A percentile compares a stretch with the other conserved stretches of the same genome.
Evolutionary conservation across 306 rosid species (phyloP).

Genomic region (Argentina anserina): DNA sequence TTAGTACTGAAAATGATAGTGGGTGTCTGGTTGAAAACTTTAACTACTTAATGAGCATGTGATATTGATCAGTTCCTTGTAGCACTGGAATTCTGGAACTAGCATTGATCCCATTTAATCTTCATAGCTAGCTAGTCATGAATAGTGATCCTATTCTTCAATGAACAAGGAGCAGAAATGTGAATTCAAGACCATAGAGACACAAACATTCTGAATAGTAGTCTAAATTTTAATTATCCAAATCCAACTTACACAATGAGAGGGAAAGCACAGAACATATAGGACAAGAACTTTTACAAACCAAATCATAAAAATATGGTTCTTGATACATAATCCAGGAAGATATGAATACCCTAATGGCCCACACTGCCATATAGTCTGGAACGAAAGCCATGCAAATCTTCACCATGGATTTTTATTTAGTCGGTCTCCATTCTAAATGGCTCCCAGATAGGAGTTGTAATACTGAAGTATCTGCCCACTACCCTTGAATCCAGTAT

Average conservation of each 20-base stretch:
- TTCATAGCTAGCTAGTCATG: background rate
- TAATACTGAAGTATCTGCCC: slow-evolving; percentile 35
- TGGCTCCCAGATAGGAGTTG: slow-evolving; percentile 41
- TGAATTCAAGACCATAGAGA: too few species aligned
- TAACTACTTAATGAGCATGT: background rate
- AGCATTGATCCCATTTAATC: background rate
- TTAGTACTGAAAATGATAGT: background rate
- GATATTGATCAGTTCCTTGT: background rate
- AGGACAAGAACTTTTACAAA: slow-evolving; percentile 13
- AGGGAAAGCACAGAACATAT: slow-evolving; percentile 11
- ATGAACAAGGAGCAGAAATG: background rate
- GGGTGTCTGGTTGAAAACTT: background rate
- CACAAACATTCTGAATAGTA: too few species aligned
- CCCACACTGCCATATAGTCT: too few species aligned
- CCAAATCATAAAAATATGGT: slow-evolving; percentile 12
- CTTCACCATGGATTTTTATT: slow-evolving; percentile 5
- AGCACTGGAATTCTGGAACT: background rate
- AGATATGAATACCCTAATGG: background rate
- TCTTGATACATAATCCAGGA: background rate
- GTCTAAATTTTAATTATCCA: background rate
- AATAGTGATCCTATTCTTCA: background rate
- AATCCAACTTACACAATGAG: slow-evolving; percentile 17
- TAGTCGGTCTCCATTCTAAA: slow-evolving; percentile 17
- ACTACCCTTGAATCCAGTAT: slow-evolving; percentile 63
- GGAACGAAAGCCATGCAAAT: background rate